Base-by-base conservation (phyloP, 1,284 basidiomycete genomes). In the Ustilago tritici region DNA sequence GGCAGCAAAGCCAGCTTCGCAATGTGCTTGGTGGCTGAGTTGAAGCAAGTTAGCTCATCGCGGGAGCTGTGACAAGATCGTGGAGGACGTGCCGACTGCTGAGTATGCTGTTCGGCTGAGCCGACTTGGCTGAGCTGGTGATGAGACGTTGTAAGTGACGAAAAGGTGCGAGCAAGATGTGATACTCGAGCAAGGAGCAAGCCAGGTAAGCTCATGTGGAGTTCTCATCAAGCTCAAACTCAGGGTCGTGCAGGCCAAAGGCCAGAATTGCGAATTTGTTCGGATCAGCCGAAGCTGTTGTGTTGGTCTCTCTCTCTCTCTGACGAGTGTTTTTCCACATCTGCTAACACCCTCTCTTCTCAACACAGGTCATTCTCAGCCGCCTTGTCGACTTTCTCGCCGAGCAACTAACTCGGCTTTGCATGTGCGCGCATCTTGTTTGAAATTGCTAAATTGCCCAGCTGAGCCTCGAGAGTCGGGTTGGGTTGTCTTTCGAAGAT, bases 191-290 rank as follows among this genome's bases (percentile, higher is more conserved):
- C 28, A 28, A 11, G 9, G 52, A 38, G n/a, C 28, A 52, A 23
- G 50, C 28, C 8, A 32, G 31, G 23, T 28, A 28, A 6, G 14
- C 6, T 35, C 9, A 46, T 35, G 56, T 46, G 56, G 40, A 57
- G 56, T n/a, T 34, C 10, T 6, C 23, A 32, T 14, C 31, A 4
- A 52, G 50, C 31, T 52, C 23, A 19, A 15, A 23, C 41, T 52
- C 47, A 52, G 58, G 58, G 47, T 60, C 49, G 49, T 41, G 58
- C 47, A 49, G 19, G 47, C 47, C 47, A 49, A 28, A 49, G 47
- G 6, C 28, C 23, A 31, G n/a, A 40, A 10, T n/a, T 28, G 15
- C 23, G 31, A 52, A 52, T 32, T 52, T 54, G 34, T 54, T 54
- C 53, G 53, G 35, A 56, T 56, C 55, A 41, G 55, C 55, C 38